Evolutionary conservation across 169 alveolate species (phyloP).

Genomic region (Perkinsus olseni): DNA sequence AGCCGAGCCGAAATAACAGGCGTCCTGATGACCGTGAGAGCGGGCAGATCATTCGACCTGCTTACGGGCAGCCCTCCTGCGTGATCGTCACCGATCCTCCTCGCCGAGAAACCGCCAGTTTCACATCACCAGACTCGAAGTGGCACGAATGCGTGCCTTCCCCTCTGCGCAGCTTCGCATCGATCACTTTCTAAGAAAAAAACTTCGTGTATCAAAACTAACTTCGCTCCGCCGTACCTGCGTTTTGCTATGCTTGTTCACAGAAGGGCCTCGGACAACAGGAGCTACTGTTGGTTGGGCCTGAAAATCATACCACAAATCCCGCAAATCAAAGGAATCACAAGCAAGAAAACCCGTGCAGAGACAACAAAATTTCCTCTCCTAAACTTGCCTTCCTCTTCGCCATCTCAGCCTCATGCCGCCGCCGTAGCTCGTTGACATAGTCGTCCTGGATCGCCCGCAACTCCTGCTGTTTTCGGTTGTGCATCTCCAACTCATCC

Average conservation of each 20-base stretch:
- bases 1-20: no score
- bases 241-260: neutral
- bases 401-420: neutral
- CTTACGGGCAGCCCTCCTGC: neutral
- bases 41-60: neutral
- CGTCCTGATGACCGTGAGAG: no score
- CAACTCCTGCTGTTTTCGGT: neutral
- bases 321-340: no score
- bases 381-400: neutral
- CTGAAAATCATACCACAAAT: no score
- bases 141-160: neutral
- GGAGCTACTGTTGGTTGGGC: neutral
- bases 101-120: neutral
- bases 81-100: neutral
- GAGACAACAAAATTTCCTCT: no score
- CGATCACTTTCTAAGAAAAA: neutral
- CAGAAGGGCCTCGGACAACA: neutral
- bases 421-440: neutral
- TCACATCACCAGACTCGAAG: neutral
- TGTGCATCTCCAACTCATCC: neutral
- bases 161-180: neutral
- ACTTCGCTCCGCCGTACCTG: neutral
- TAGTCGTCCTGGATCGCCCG: neutral
- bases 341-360: no score
- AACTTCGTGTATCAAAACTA: neutral